Evolutionary conservation across 345 rosid genomes (phyloP), one percentile per base, ranked within the genome.

Genomic region (Pugionium cornutum): DNA sequence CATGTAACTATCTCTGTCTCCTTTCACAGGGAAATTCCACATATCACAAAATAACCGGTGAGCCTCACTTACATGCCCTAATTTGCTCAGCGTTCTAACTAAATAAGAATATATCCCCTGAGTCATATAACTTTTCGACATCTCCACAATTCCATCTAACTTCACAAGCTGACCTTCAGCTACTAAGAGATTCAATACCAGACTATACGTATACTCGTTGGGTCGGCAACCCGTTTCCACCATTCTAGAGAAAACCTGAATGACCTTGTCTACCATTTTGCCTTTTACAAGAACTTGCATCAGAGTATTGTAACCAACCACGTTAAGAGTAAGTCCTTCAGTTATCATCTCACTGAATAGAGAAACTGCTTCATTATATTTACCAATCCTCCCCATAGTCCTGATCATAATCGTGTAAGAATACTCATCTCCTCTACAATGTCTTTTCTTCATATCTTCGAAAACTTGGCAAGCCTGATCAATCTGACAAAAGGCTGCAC

Each of bases 341-440:
- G 75, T 63, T 28, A 84, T 42, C 97, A 92, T 92, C 77, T 88
- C 89, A 53, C 83, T 83, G 68, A 89, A 92, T 9, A 88, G 58
- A 26, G 66, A 65, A 69, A 88, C 68, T 11, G 97, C 81, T 75
- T 84, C 84, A 32, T 62, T 64, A 10, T 74, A 72, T 62, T 79
- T 88, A 70, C 96, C 97, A 18, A 73, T 73, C 75, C 84, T 92
- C 39, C 97, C 97, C 41, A 66, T 80, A 76, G 89, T 79, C 58
- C 82, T 85, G 35, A 92, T 86, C 97, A 92, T 86, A 61, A 92
- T 89, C 27, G 98, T 89, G 54, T 84, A 92, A 0, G 96, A 77
- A 46, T 89, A 89, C 58, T 82, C 88, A 69, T 92, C 96, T 55
- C 88, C 86, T 72, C 81, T 81, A 73, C 91, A 84, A 63, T 79